Evolutionary conservation across 495 filamentous ascomycete species (phyloP), one percentile per base, ranked within the genome.

Genomic region (Oleoguttula mirabilis): DNA sequence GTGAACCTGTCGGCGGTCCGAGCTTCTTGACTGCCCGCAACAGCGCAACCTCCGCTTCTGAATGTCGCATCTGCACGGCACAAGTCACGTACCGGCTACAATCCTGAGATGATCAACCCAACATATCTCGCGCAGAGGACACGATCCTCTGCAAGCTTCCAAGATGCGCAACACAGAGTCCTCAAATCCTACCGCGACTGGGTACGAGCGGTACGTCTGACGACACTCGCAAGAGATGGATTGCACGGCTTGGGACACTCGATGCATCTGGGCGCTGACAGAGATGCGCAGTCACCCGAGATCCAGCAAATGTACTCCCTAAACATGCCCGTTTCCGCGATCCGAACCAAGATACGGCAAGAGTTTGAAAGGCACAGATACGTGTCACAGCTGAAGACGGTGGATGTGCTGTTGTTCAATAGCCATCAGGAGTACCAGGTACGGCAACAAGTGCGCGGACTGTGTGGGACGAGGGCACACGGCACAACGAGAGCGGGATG

Each of bases 301-400:
- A 84, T 96, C 56, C 88, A 94, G 60, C 79, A 76, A 42, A 94
- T 94, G 83, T 98, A 98, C 73, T 79, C 79, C 30, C 69, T 98
- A 56, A 82, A 80, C 60, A 74, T 88, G 55, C 88, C 90, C 39
- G 79, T 94, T 14, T 82, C 90, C 31, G 71, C 72, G 41, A 79
- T 96, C 60, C 84, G 90, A 44, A 88, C 88, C 33, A 93, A 88
- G 70, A 79, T 96, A 57, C 76, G 90, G 55, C 87, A 96, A 65
- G 88, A 98, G 59, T 98, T 98, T 64, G 90, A 98, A 67, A 74
- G 86, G 64, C 80, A 95, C 68, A 71, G 90, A 70, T 94, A 80
- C 58, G 88, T 95, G 35, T 81, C 80, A 58, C 87, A 96, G 66
- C 64, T 96, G 32, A 70, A 69, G 12, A 81, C 85, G 3, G 77